These are phyloP conservation scores for Spirogloea muscicola DNA, from an alignment of 139 green algal species.

Conservation along the genomic window DNA sequence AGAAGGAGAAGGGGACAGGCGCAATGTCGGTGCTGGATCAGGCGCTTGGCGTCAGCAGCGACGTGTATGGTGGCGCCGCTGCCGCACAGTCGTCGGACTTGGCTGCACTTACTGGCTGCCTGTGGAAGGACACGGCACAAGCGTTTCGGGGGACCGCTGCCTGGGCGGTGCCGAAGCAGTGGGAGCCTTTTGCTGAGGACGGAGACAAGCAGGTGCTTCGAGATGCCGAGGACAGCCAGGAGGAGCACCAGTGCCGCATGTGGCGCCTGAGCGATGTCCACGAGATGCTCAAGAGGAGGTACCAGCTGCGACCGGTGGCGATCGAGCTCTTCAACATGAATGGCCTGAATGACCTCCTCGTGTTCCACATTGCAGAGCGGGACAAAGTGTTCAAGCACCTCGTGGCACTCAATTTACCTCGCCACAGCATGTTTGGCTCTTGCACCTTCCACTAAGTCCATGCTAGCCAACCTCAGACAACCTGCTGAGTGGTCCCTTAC, in stretches of 20 bases:
- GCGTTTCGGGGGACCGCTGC: too few species aligned
- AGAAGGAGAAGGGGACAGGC: constrained; percentile 28
- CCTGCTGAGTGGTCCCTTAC: too few species aligned
- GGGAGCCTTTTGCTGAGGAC: too few species aligned
- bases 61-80: too few species aligned
- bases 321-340: constrained; percentile 65
- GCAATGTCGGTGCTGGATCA: constrained; percentile 37
- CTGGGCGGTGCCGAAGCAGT: too few species aligned
- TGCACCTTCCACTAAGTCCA: too few species aligned
- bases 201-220: neutral
- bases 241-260: constrained; percentile 21
- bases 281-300: constrained; percentile 61
- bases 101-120: too few species aligned
- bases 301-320: constrained; percentile 61
- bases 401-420: constrained; percentile 13
- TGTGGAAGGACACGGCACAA: too few species aligned
- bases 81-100: too few species aligned
- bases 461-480: too few species aligned
- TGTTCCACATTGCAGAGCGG: constrained; percentile 45
- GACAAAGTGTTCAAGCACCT: constrained; percentile 38
- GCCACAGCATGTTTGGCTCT: constrained; percentile 22
- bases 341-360: constrained; percentile 57
- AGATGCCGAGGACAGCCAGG: neutral
- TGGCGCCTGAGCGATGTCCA: constrained; percentile 41
- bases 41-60: constrained; percentile 33